Evolutionary conservation across 2,329 filamentous ascomycete genomes (phyloP).

Genomic region (Sordariomycetes sp.): DNA sequence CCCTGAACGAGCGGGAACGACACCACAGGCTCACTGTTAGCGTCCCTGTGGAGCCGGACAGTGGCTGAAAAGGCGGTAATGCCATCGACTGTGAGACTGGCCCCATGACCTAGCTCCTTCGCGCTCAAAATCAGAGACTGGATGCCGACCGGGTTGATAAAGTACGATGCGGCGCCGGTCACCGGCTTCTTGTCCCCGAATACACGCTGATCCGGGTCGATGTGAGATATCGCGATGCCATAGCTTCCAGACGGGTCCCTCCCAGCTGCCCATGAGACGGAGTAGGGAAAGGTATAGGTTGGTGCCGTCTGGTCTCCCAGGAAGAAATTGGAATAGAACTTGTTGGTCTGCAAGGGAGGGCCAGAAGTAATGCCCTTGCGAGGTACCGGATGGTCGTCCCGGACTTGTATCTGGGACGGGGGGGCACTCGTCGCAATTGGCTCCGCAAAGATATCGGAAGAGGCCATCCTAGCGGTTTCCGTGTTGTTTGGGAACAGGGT

Average conservation of each 20-base stretch:
- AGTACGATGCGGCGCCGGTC: constrained; percentile 57
- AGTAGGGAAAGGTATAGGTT: constrained; percentile 68
- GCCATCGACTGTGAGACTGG: constrained; percentile 41
- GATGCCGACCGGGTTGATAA: constrained; percentile 70
- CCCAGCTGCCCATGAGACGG: constrained; percentile 57
- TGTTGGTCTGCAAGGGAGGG: constrained; percentile 60
- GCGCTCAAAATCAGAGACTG: constrained; percentile 76
- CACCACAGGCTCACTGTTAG: constrained; percentile 46
- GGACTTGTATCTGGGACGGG: constrained; percentile 31
- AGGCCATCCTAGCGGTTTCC: constrained; percentile 13
- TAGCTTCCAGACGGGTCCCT: constrained; percentile 53
- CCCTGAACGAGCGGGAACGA: constrained; percentile 81
- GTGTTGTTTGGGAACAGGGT: not conserved
- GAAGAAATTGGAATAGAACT: constrained; percentile 74
- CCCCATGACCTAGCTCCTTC: constrained; percentile 53
- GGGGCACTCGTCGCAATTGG: constrained; percentile 44
- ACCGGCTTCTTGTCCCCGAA: constrained; percentile 48
- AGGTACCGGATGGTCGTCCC: constrained; percentile 47
- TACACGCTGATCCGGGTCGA: constrained; percentile 55
- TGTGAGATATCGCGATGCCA: constrained; percentile 69
- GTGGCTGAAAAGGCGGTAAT: constrained; percentile 51
- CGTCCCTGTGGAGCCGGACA: constrained; percentile 51
- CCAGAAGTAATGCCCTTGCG: constrained; percentile 36
- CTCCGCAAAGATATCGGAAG: constrained; percentile 40
- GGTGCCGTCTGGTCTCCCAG: constrained; percentile 60